phyloP scores from a whole-genome alignment of 495 filamentous ascomycete species.

The Chlorociboria aeruginascens region DNA sequence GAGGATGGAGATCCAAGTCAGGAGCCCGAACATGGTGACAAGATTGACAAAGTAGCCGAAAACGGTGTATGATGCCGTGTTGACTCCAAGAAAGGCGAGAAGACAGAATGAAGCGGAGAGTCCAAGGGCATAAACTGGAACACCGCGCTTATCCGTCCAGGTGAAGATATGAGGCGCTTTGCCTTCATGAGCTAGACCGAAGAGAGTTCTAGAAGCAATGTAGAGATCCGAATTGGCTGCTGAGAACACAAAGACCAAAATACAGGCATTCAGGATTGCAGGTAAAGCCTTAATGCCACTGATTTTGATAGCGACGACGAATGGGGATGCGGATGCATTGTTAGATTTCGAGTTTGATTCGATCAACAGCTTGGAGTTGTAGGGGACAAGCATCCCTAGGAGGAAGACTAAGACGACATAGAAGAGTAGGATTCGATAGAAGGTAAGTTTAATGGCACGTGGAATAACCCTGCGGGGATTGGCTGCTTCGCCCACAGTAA shows the following conservation, averaged over 20 bases:
- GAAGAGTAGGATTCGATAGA: constrained; percentile 59
- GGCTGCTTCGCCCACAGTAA: constrained; percentile 61
- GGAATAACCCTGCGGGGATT: constrained; percentile 60
- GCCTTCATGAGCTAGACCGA: constrained; percentile 62
- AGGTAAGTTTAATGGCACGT: constrained; percentile 55
- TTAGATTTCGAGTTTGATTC: constrained; percentile 41
- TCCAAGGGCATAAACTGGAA: constrained; percentile 58
- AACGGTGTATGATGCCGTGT: constrained; percentile 50
- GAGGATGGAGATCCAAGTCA: constrained; percentile 79
- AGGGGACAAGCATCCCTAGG: constrained; percentile 58
- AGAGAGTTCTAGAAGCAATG: constrained; percentile 74
- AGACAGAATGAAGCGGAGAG: constrained; percentile 49
- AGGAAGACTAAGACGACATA: constrained; percentile 59
- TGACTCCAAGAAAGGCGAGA: constrained; percentile 71
- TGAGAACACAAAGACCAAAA: constrained; percentile 54
- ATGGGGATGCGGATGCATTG: constrained; percentile 50
- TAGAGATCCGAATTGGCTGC: constrained; percentile 75
- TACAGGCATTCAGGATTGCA: constrained; percentile 54
- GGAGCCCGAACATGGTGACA: constrained; percentile 64
- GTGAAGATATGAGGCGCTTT: constrained; percentile 64
- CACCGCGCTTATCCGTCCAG: constrained; percentile 59
- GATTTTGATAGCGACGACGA: constrained; percentile 53
- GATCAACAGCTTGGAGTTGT: constrained; percentile 40
- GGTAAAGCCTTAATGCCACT: constrained; percentile 52
- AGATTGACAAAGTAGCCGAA: constrained; percentile 84